Base-by-base conservation (phyloP, 108 stramenopile species). In the Cyclotella atomus region DNA sequence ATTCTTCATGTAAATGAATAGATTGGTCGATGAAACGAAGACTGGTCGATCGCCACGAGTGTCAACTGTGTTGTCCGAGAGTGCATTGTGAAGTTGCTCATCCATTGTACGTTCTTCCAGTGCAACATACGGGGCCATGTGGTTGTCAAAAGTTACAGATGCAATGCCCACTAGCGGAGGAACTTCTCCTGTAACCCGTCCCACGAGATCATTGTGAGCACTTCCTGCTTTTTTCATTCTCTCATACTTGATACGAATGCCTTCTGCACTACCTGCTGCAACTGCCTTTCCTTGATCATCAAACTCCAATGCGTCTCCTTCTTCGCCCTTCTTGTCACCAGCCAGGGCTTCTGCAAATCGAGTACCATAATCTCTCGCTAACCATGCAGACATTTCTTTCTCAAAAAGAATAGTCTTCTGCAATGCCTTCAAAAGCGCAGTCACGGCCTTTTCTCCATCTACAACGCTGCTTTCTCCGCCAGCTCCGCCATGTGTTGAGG, bases 1-100 rank as follows among this genome's bases (percentile, higher is more conserved):
- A 32, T 92, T 96, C 79, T 98, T 98, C 79, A 99, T 97, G 85
- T 97, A 97, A 55, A 97, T 91, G 67, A 99, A 98, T 14, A 99
- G 78, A 56, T 87, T 90, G 16, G 96, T 93, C 29, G 97, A 92
- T 12, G 92, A 92, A 8, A 89, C 91, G 67, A 98, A 97, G n/a
- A 98, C 95, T 12, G 95, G 96, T 4, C 93, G 83, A 53, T 94
- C 95, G 23, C 96, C 94, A 41, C 95, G 90, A 21, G 88, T 87
- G 66, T 97, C 97, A n/a, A 94, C 95, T 14, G 90, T 89, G 41
- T 84, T 80, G 52, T 95, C 91, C 47, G 83, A 84, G 47, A 83
- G 54, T 19, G 85, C 87, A 44, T 87, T 79, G 36, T 75, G 81
- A 43, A 95, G 81, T 72, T 91, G 89, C 65, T 98, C 98, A 49